These are phyloP conservation scores for Cenchrus fungigraminus DNA, from an alignment of 176 grass and related monocot species.

Conservation along the genomic window DNA sequence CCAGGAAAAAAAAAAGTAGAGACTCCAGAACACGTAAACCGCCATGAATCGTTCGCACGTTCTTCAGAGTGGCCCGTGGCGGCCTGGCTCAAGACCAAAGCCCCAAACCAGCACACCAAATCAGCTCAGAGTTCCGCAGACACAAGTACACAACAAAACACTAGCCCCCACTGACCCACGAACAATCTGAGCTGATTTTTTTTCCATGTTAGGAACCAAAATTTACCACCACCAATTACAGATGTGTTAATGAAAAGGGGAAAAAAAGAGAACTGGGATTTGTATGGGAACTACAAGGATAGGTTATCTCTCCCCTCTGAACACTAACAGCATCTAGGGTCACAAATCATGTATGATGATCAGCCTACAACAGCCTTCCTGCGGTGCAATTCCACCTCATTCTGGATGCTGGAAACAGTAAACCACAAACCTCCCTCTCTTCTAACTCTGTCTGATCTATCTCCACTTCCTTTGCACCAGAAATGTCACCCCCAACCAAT, in stretches of 20 bases:
- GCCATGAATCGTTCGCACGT: too few relatives aligned
- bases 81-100: too few relatives aligned
- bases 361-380: constrained; percentile 40
- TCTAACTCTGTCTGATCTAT: constrained; percentile 12
- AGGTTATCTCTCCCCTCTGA: neutral
- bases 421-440: neutral
- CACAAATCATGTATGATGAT: constrained; percentile 13
- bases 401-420: constrained; percentile 9
- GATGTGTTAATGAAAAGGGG: neutral
- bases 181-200: neutral
- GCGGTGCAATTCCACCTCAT: neutral
- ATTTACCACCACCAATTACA: constrained; percentile 18
- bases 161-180: neutral
- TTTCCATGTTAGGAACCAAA: neutral
- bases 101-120: too few relatives aligned
- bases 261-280: neutral
- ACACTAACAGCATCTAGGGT: constrained; percentile 31
- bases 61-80: too few relatives aligned
- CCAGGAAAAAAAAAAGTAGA: too few relatives aligned
- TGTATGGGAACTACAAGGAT: neutral
- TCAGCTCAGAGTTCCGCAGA: neutral
- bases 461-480: neutral
- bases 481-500: constrained; percentile 36
- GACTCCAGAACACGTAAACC: too few relatives aligned
- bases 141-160: too few relatives aligned